These are phyloP conservation scores for Neocatenulostroma microsporum DNA, from an alignment of 2,329 filamentous ascomycete genomes.

Conservation along the genomic window DNA sequence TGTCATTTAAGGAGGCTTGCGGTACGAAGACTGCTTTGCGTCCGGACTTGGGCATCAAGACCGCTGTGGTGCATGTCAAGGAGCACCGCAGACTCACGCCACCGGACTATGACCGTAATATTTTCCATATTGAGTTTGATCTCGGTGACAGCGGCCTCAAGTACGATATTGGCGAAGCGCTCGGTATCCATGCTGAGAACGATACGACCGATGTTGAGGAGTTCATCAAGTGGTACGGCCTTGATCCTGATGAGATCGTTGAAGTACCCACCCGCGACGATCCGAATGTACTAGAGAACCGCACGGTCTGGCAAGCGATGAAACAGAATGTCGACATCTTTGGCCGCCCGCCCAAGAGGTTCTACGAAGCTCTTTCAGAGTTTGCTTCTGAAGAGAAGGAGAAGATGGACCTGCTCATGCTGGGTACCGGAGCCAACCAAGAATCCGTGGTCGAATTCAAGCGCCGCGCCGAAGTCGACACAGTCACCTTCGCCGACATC, in stretches of 20 bases:
- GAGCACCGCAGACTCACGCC: slow-evolving; percentile 94
- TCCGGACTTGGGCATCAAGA: slow-evolving; percentile 80
- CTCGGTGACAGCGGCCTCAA: slow-evolving; percentile 82
- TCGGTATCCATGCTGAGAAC: slow-evolving; percentile 95
- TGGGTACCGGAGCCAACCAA: slow-evolving; percentile 55
- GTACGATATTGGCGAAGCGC: slow-evolving; percentile 94
- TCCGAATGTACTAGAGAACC: slow-evolving; percentile 64
- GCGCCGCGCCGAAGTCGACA: slow-evolving; percentile 82
- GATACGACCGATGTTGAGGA: slow-evolving; percentile 67
- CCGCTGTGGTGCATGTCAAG: slow-evolving; percentile 79
- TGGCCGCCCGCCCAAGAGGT: slow-evolving; percentile 91
- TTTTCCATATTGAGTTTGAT: slow-evolving; percentile 99
- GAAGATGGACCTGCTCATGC: slow-evolving; percentile 66
- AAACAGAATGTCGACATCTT: slow-evolving; percentile 94
- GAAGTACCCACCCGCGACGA: slow-evolving; percentile 84
- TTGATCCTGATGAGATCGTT: slow-evolving; percentile 76
- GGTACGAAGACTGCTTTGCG: slow-evolving; percentile 65
- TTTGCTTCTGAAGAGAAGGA: slow-evolving; percentile 77
- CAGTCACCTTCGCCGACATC: slow-evolving; percentile 81
- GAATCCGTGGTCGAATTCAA: slow-evolving; percentile 89
- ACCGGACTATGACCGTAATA: slow-evolving; percentile 85
- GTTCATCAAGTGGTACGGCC: slow-evolving; percentile 85
- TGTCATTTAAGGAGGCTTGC: slow-evolving; percentile 93
- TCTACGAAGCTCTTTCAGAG: slow-evolving; percentile 87
- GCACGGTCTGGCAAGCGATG: slow-evolving; percentile 87